phyloP scores from a whole-genome alignment of 2,329 filamentous ascomycete genomes.

The Paecilomyces formosus region DNA sequence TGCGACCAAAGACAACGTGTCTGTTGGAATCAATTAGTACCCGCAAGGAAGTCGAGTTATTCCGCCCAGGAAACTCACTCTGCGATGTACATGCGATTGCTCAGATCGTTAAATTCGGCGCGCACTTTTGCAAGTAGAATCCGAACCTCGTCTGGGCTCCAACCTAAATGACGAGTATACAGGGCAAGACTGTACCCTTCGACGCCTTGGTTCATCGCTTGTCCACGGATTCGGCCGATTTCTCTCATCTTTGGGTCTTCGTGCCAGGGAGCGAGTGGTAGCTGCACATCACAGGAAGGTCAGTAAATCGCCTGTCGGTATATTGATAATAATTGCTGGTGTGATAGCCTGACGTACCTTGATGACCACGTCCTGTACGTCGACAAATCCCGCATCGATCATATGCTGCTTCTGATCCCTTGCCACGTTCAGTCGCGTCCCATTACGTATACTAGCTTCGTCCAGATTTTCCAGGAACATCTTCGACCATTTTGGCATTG shows the following conservation, averaged over 20 bases:
- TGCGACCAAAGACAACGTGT: slow-evolving; percentile 3
- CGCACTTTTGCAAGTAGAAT: slow-evolving; percentile 24
- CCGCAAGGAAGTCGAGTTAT: not conserved
- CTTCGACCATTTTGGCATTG: slow-evolving; percentile 17
- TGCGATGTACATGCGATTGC: slow-evolving; percentile 19
- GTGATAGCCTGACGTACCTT: not conserved
- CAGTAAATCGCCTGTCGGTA: not conserved
- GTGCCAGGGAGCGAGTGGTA: slow-evolving; percentile 39
- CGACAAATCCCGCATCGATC: slow-evolving; percentile 34
- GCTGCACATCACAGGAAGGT: slow-evolving; percentile 21
- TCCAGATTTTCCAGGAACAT: slow-evolving; percentile 34
- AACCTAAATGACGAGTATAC: slow-evolving; percentile 34
- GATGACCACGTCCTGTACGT: slow-evolving; percentile 29
- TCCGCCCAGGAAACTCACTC: slow-evolving; percentile 3
- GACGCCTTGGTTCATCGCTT: slow-evolving; percentile 32
- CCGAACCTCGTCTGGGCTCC: slow-evolving; percentile 38
- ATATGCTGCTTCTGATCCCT: slow-evolving; percentile 31
- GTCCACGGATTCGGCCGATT: slow-evolving; percentile 38
- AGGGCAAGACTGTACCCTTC: slow-evolving; percentile 37
- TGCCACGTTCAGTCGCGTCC: slow-evolving; percentile 18
- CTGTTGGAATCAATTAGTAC: not conserved
- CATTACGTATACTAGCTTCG: slow-evolving; percentile 7
- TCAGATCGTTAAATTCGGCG: slow-evolving; percentile 18
- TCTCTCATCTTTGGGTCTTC: slow-evolving; percentile 44
- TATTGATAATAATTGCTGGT: not conserved